phyloP scores from a whole-genome alignment of 768 basidiomycete genomes.

The Myochromella boudieri region DNA sequence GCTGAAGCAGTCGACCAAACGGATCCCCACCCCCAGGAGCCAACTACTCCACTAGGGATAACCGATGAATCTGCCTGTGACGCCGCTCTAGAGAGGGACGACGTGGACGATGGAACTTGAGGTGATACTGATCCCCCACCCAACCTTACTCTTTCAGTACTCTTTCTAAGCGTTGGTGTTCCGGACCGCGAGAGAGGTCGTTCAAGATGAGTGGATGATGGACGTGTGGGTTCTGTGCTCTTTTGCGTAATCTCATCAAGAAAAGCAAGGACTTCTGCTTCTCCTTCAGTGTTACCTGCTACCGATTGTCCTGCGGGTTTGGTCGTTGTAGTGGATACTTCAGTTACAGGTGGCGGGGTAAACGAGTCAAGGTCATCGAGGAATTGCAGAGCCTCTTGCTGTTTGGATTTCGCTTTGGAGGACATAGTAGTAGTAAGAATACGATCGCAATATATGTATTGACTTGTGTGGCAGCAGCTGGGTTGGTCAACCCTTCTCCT shows the following conservation, averaged over 20 bases:
- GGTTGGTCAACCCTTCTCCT: no score
- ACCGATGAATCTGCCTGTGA: conserved; percentile 25
- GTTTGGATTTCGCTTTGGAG: conserved; percentile 69
- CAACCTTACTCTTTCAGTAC: conserved; percentile 72
- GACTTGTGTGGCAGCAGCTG: no score
- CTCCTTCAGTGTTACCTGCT: conserved; percentile 45
- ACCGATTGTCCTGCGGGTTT: conserved; percentile 21
- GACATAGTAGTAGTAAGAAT: conserved; percentile 29
- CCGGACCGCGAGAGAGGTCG: conserved; percentile 63
- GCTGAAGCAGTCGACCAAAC: conserved; percentile 89
- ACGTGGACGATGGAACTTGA: conserved; percentile 43
- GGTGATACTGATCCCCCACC: conserved; percentile 46
- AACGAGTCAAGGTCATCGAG: conserved; percentile 93
- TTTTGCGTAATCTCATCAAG: conserved; percentile 95
- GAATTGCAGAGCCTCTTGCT: conserved; percentile 88
- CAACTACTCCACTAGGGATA: conserved; percentile 22
- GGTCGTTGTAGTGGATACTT: conserved; percentile 11
- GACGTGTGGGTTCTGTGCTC: conserved; percentile 72
- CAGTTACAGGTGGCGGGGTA: conserved; percentile 33
- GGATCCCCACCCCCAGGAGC: conserved; percentile 79
- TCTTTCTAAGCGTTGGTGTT: conserved; percentile 72
- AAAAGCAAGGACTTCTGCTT: conserved; percentile 88
- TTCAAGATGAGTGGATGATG: conserved; percentile 52
- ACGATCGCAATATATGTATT: not conserved
- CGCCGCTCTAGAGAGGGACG: conserved; percentile 32